Evolutionary conservation across 2,329 filamentous ascomycete species (phyloP).

Genomic region (Pestalotiopsis sp.): DNA sequence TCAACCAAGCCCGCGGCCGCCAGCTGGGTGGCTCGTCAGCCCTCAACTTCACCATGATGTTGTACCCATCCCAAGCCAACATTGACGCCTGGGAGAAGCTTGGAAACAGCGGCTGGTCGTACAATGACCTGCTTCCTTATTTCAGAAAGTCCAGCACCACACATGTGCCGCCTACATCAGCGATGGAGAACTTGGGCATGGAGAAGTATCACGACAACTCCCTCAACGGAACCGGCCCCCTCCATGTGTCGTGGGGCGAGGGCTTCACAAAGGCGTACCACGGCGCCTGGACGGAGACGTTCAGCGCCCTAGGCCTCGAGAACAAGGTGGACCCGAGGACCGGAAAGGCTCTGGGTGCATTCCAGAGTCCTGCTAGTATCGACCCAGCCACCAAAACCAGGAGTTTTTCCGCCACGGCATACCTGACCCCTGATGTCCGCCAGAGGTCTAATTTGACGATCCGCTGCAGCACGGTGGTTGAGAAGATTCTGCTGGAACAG

Average conservation of each 20-base stretch:
- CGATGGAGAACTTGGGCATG: neutral
- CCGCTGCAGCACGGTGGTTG: constrained; percentile 35
- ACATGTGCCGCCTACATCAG: neutral
- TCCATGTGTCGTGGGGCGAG: constrained; percentile 40
- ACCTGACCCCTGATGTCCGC: constrained; percentile 35
- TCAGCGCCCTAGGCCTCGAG: constrained; percentile 35
- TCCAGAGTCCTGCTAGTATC: constrained; percentile 35
- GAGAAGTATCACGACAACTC: constrained; percentile 34
- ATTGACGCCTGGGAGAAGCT: constrained; percentile 32
- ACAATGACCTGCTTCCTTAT: constrained; percentile 18
- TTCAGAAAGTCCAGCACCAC: constrained; percentile 11
- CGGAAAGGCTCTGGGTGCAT: constrained; percentile 33
- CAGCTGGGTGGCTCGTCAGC: constrained; percentile 35
- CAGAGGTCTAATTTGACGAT: constrained; percentile 37
- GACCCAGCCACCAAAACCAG: constrained; percentile 33
- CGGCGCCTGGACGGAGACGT: constrained; percentile 40
- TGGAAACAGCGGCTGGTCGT: constrained; percentile 30
- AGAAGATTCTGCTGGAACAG: constrained; percentile 33
- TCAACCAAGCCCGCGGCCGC: constrained; percentile 35
- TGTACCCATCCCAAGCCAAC: constrained; percentile 27
- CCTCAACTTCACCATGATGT: constrained; percentile 30
- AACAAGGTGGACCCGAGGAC: constrained; percentile 35
- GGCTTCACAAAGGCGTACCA: constrained; percentile 33
- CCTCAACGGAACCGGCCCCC: constrained; percentile 31
- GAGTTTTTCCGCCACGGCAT: constrained; percentile 35